Conservation (phyloP, 768 basidiomycete species). For the Rhodotorula diobovata region DNA sequence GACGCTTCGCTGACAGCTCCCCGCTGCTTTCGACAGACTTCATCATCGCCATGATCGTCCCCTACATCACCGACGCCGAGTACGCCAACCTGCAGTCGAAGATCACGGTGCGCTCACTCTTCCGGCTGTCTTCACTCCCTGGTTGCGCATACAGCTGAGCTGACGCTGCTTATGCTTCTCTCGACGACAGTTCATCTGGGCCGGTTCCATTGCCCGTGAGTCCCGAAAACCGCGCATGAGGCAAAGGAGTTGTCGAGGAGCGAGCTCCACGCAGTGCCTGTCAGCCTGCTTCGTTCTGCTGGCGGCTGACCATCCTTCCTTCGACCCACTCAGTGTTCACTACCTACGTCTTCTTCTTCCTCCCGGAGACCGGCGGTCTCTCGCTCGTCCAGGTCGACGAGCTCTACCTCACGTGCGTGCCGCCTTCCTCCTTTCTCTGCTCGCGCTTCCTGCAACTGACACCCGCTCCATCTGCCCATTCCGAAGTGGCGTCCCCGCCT, state of each 20-base stretch:
- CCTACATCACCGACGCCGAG: slow-evolving; percentile 35
- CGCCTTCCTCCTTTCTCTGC: not conserved
- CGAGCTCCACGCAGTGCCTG: too few species aligned
- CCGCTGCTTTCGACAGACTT: not conserved
- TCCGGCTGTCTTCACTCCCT: not conserved
- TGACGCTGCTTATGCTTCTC: not conserved
- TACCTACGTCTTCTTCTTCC: slow-evolving; percentile 23
- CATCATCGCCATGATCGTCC: slow-evolving; percentile 19
- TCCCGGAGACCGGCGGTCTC: slow-evolving; percentile 32
- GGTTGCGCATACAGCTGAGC: not conserved
- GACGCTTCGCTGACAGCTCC: not conserved
- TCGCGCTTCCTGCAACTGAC: not conserved
- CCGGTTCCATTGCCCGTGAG: slow-evolving; percentile 8
- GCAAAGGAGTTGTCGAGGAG: too few species aligned
- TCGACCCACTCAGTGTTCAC: slow-evolving; percentile 18
- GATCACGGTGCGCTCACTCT: not conserved
- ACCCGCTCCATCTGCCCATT: not conserved
- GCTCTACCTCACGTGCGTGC: slow-evolving; percentile 22
- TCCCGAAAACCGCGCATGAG: too few species aligned
- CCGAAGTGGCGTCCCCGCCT: slow-evolving; percentile 18
- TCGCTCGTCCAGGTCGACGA: slow-evolving; percentile 36
- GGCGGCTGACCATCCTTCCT: too few species aligned
- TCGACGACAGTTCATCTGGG: slow-evolving; percentile 17
- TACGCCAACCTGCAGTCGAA: slow-evolving; percentile 32
- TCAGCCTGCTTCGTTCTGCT: too few species aligned